Evolutionary conservation across 768 basidiomycete species (phyloP).

Genomic region (Phaffia australis): DNA sequence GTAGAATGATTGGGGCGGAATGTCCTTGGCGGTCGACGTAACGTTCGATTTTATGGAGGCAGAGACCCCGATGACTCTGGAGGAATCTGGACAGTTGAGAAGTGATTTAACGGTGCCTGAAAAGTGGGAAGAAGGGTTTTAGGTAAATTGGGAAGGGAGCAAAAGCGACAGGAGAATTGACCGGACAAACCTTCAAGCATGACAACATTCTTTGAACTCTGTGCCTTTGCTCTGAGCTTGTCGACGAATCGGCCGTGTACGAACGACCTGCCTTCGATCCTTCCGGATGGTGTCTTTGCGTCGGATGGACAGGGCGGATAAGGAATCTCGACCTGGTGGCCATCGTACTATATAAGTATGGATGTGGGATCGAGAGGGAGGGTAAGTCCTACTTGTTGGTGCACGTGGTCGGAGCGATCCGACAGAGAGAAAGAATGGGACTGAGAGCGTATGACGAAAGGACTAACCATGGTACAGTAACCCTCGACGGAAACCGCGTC

Average conservation of each 20-base stretch:
- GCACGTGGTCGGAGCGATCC: neutral
- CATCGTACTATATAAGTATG: slow-evolving; percentile 42
- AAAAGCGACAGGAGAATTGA: neutral
- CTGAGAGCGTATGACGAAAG: neutral
- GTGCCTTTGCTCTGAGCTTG: slow-evolving; percentile 59
- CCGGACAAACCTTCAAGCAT: slow-evolving; percentile 43
- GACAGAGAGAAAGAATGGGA: neutral
- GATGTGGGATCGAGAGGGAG: neutral
- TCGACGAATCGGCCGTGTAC: slow-evolving; percentile 89
- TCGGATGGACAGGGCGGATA: slow-evolving; percentile 48
- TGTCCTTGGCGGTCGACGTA: slow-evolving; percentile 13
- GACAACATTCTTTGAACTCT: slow-evolving; percentile 53
- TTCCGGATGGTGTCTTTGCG: slow-evolving; percentile 8
- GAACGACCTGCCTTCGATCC: slow-evolving; percentile 63
- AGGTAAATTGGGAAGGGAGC: neutral
- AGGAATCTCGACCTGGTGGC: slow-evolving; percentile 67
- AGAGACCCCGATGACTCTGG: slow-evolving; percentile 56
- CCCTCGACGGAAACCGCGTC: slow-evolving; percentile 73
- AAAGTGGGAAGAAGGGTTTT: neutral
- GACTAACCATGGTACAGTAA: slow-evolving; percentile 47
- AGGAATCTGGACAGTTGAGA: slow-evolving; percentile 43
- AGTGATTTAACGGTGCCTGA: slow-evolving; percentile 24
- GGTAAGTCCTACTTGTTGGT: neutral
- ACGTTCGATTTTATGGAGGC: slow-evolving; percentile 43
- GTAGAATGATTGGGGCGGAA: slow-evolving; percentile 39